Evolutionary conservation across 352 stramenopile genomes (phyloP).

Genomic region (Phytophthora fragariae): DNA sequence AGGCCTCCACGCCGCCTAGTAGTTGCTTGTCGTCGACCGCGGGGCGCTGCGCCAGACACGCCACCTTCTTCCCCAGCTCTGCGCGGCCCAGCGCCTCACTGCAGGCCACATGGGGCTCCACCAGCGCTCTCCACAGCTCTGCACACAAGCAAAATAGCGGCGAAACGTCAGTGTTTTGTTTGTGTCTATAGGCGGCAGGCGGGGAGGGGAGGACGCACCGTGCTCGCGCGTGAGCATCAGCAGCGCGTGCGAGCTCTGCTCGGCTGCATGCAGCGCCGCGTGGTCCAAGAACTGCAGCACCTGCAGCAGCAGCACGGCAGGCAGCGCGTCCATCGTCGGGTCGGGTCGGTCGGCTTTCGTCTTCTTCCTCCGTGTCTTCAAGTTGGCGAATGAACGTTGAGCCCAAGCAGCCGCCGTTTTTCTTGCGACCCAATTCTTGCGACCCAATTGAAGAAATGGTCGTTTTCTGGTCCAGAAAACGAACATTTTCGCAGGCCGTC

Average conservation of each 20-base stretch:
- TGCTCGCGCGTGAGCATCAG: slow-evolving; percentile 48
- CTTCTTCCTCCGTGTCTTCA: slow-evolving; percentile 33
- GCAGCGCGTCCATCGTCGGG: slow-evolving; percentile 44
- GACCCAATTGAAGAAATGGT: not conserved
- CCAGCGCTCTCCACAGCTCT: slow-evolving; percentile 60
- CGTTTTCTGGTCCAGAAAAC: not conserved
- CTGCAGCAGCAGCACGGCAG: slow-evolving; percentile 53
- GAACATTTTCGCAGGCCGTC: slow-evolving; percentile 16
- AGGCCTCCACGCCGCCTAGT: slow-evolving; percentile 47
- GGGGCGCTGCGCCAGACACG: slow-evolving; percentile 51
- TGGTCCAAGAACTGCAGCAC: slow-evolving; percentile 71
- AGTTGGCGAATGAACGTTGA: slow-evolving; percentile 36
- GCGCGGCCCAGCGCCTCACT: slow-evolving; percentile 24
- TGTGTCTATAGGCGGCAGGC: not conserved
- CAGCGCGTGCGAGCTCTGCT: slow-evolving; percentile 47
- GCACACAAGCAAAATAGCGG: slow-evolving; percentile 21
- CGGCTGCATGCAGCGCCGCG: slow-evolving; percentile 54
- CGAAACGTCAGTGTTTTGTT: slow-evolving; percentile 8
- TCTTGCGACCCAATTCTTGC: not conserved
- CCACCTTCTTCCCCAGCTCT: slow-evolving; percentile 57
- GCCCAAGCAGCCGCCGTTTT: slow-evolving; percentile 14
- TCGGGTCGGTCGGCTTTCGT: slow-evolving; percentile 4
- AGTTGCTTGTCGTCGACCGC: slow-evolving; percentile 48
- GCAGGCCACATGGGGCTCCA: slow-evolving; percentile 32
- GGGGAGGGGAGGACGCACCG: slow-evolving; percentile 31